Evolutionary conservation across 331 rosid genomes (phyloP).

Genomic region (Phaseolus coccineus): DNA sequence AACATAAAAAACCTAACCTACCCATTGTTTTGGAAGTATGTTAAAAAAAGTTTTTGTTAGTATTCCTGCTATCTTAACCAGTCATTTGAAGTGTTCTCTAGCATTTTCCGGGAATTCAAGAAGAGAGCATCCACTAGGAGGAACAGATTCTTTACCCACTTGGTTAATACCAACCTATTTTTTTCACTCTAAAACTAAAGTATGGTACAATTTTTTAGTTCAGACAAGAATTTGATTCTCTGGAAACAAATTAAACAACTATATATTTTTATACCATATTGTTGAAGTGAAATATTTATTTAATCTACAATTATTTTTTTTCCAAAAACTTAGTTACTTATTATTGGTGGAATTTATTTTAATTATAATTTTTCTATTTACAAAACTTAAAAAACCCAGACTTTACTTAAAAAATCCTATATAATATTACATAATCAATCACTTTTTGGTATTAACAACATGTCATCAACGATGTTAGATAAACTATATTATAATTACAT

Average conservation of each 20-base stretch:
- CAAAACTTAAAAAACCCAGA: too few relatives aligned
- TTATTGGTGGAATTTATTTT: too few relatives aligned
- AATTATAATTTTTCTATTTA: too few relatives aligned
- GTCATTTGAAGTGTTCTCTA: neutral
- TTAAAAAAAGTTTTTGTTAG: neutral
- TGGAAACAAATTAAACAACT: too few relatives aligned
- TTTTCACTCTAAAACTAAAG: neutral
- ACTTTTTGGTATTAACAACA: neutral
- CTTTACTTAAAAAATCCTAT: too few relatives aligned
- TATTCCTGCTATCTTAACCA: neutral
- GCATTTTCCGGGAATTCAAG: neutral
- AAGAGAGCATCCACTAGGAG: neutral
- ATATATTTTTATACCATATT: too few relatives aligned
- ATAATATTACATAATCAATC: too few relatives aligned
- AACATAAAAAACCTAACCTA: neutral
- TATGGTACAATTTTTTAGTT: neutral
- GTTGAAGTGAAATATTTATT: too few relatives aligned
- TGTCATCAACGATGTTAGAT: neutral
- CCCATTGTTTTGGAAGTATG: neutral
- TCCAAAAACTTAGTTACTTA: too few relatives aligned
- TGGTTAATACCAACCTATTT: neutral
- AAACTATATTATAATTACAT: neutral
- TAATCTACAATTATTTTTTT: too few relatives aligned
- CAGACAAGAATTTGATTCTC: slow-evolving; percentile 3
- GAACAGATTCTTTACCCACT: slow-evolving; percentile 16